Evolutionary conservation across 768 basidiomycete species (phyloP).

Genomic region (Trametes cinnabarina): DNA sequence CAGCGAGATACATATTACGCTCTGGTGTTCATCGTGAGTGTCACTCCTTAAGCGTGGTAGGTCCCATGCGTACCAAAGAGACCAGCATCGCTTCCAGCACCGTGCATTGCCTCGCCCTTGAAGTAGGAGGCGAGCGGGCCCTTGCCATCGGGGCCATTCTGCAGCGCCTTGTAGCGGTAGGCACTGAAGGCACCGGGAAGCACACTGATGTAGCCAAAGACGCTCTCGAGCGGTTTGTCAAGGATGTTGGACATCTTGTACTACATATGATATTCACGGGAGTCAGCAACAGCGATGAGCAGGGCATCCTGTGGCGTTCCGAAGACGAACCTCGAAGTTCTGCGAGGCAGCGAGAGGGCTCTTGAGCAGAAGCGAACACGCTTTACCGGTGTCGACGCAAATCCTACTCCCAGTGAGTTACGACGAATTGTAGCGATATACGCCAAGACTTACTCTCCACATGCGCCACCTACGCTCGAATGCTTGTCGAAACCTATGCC

Average conservation of each 20-base stretch:
- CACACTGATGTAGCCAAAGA: slow-evolving; percentile 85
- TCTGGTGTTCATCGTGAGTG: slow-evolving; percentile 35
- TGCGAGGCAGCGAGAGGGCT: slow-evolving; percentile 89
- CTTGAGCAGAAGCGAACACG: slow-evolving; percentile 64
- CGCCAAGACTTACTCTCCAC: slow-evolving; percentile 67
- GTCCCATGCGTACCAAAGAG: slow-evolving; percentile 48
- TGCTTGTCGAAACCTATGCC: slow-evolving; percentile 83
- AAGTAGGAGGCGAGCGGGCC: slow-evolving; percentile 93
- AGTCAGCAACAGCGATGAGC: slow-evolving; percentile 2
- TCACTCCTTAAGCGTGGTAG: not conserved
- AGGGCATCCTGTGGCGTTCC: no score
- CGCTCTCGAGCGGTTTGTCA: slow-evolving; percentile 93
- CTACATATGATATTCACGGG: slow-evolving; percentile 29
- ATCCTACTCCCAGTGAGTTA: slow-evolving; percentile 44
- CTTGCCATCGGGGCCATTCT: slow-evolving; percentile 83
- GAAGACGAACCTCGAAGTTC: slow-evolving; percentile 73
- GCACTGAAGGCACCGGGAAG: slow-evolving; percentile 92
- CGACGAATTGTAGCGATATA: not conserved
- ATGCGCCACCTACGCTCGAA: slow-evolving; percentile 86
- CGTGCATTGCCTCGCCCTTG: slow-evolving; percentile 88
- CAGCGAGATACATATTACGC: slow-evolving; percentile 90
- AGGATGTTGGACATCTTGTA: slow-evolving; percentile 97
- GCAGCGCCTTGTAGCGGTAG: slow-evolving; percentile 84
- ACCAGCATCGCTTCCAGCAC: slow-evolving; percentile 56
- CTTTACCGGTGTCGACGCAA: slow-evolving; percentile 77